Conservation (phyloP, 2,329 filamentous ascomycete genomes). For the Paracoccidioides lutzii region DNA sequence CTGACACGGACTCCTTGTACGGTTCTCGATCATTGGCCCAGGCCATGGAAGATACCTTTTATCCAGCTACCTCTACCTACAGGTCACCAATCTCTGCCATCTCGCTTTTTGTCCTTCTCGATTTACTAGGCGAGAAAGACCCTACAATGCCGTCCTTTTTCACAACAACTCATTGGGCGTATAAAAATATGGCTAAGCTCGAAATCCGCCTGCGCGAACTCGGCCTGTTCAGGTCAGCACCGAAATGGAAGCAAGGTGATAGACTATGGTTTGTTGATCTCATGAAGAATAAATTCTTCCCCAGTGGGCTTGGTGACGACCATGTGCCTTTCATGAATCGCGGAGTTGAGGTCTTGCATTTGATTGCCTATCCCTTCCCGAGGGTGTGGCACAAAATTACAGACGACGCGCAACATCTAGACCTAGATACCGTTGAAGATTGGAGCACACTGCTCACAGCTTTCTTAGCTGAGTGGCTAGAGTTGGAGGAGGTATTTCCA, state of each 20-base stretch:
- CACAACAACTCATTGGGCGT: conserved; percentile 85
- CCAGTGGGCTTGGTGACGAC: conserved; percentile 58
- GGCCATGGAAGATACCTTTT: conserved; percentile 58
- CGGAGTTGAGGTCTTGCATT: conserved; percentile 76
- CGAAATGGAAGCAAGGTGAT: conserved; percentile 29
- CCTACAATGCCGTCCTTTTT: conserved; percentile 77
- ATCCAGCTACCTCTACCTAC: conserved; percentile 63
- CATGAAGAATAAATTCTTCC: conserved; percentile 42
- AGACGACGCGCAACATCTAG: conserved; percentile 75
- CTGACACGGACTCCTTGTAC: conserved; percentile 70
- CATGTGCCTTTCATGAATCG: conserved; percentile 80
- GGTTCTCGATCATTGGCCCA: conserved; percentile 72
- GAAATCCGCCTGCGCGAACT: conserved; percentile 62
- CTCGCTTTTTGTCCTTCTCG: conserved; percentile 78
- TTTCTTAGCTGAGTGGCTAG: conserved; percentile 87
- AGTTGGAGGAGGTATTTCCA: conserved; percentile 49
- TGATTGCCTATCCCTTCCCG: conserved; percentile 51
- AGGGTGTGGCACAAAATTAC: conserved; percentile 72
- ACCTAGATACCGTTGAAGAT: conserved; percentile 66
- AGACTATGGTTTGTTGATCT: conserved; percentile 53
- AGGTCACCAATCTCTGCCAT: conserved; percentile 65
- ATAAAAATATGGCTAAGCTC: conserved; percentile 58
- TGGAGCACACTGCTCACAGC: conserved; percentile 76
- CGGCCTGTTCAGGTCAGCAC: conserved; percentile 51
- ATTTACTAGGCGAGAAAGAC: conserved; percentile 60